A percentile compares a stretch with the other conserved stretches of the same genome.
Conservation (phyloP, 495 filamentous ascomycete species). For the Hyaloscypha variabilis region DNA sequence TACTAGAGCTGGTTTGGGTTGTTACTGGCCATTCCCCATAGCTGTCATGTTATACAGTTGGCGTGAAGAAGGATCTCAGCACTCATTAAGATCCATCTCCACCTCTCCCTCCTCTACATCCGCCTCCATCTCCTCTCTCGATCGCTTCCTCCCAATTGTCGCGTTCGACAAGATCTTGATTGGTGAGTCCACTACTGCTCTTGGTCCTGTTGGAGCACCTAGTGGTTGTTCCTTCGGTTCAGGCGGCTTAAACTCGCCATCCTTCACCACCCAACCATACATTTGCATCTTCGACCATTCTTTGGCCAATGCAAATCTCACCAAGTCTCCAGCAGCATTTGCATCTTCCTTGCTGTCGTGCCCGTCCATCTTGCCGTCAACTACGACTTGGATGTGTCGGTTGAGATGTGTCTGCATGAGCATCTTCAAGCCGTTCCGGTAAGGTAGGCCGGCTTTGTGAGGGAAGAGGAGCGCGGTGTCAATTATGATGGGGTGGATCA, state of each 20-base stretch:
- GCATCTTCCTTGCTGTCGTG: slow-evolving; percentile 94
- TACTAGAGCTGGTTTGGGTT: neutral
- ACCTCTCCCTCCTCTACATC: slow-evolving; percentile 17
- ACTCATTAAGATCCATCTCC: neutral
- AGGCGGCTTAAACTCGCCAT: slow-evolving; percentile 35
- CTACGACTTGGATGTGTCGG: slow-evolving; percentile 76
- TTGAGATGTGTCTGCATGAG: slow-evolving; percentile 67
- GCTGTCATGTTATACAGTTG: neutral
- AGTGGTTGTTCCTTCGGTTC: neutral
- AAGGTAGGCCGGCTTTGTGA: slow-evolving; percentile 71
- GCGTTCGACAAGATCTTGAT: neutral
- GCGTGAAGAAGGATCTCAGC: neutral
- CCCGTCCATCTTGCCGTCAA: slow-evolving; percentile 53
- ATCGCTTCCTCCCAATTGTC: slow-evolving; percentile 10
- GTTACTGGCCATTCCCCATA: neutral
- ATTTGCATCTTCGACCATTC: slow-evolving; percentile 65
- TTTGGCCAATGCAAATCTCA: slow-evolving; percentile 64
- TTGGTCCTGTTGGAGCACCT: neutral
- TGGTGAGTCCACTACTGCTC: too few relatives aligned
- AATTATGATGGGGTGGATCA: slow-evolving; percentile 82
- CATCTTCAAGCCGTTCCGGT: slow-evolving; percentile 71
- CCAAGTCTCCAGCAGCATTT: slow-evolving; percentile 82
- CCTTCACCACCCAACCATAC: slow-evolving; percentile 64
- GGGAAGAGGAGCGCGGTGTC: slow-evolving; percentile 89
- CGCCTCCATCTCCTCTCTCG: slow-evolving; percentile 14